phyloP scores from a whole-genome alignment of 1,284 basidiomycete genomes.

The Microbotryum intermedium region DNA sequence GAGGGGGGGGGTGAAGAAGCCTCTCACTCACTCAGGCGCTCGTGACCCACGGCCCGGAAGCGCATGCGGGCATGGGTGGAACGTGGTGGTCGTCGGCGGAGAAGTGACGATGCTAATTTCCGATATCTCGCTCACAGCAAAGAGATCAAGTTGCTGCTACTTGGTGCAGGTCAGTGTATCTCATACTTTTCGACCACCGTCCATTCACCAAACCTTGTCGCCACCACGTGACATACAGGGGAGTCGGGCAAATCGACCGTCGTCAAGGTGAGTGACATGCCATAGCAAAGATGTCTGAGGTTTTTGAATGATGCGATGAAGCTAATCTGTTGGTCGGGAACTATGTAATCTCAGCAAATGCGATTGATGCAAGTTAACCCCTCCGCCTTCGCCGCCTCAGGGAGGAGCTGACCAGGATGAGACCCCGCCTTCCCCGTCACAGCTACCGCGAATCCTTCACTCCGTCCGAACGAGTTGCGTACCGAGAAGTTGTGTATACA shows the following conservation, averaged over 20 bases:
- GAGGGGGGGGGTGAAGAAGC: too few species aligned
- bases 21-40: too few species aligned
- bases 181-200: neutral
- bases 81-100: too few species aligned
- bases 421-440: constrained; percentile 17
- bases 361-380: constrained; percentile 4
- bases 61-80: too few species aligned
- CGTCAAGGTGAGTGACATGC: constrained; percentile 25
- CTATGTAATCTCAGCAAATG: constrained; percentile 1
- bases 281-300: too few species aligned
- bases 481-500: constrained; percentile 93
- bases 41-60: too few species aligned
- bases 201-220: constrained; percentile 31
- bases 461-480: constrained; percentile 77
- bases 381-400: neutral
- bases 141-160: constrained; percentile 15
- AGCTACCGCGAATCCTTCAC: constrained; percentile 56
- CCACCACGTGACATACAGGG: constrained; percentile 37
- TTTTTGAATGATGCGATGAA: too few species aligned
- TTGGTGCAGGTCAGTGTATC: constrained; percentile 1
- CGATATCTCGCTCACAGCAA: neutral
- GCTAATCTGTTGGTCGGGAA: too few species aligned
- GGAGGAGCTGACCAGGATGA: constrained; percentile 7
- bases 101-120: too few species aligned
- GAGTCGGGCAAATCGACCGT: constrained; percentile 40